Base-by-base conservation (phyloP, 2,329 filamentous ascomycete species). In the Fusarium sororula region DNA sequence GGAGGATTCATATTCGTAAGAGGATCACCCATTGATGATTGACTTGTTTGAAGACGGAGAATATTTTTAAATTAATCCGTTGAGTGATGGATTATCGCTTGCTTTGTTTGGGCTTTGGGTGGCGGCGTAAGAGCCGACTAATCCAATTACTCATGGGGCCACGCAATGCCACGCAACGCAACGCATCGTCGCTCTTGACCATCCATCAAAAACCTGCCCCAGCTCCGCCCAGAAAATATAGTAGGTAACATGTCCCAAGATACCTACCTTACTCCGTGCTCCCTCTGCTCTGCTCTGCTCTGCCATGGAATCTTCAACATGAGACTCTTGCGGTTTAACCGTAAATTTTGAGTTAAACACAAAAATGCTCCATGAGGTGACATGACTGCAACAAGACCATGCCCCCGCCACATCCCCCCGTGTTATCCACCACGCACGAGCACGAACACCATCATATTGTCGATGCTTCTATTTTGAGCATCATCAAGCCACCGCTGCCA, bases 401-500 rank as follows among this genome's bases (percentile, higher is more conserved):
- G 75, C 72, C 62, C 71, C 73, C 75, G 53, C 68, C 75, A 66
- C 78, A 68, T 53, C 72, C 67, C 42, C 66, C 75, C 53, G 56
- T 77, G 72, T 77, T 69, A 66, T 75, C 77, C 66, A 75, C 72
- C 45, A 70, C 74, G 39, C 41, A 70, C 38, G 50, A 70, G 42
- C 41, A 70, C 38, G 50, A 70, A 22, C 62, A 66, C 55, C 50
- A 66, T 41, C 45, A 39, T 44, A 38, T 58, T 51, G 73, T 73
- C 63, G 54, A 63, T 53, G 38, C 61, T 50, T 70, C 72, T n/a
- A 32, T 73, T n/a, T 30, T 70, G 39, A 74, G 28, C 69, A 66
- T 78, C 35, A 83, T 78, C 30, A 83, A 83, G 67, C 82, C 81
- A 26, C 80, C 82, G n/a, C 70, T 82, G 39, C 82, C 81, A 32